Evolutionary conservation across 192 early-diverging fungal genomes (phyloP).

Genomic region (Rhizoclosmatium globosum): DNA sequence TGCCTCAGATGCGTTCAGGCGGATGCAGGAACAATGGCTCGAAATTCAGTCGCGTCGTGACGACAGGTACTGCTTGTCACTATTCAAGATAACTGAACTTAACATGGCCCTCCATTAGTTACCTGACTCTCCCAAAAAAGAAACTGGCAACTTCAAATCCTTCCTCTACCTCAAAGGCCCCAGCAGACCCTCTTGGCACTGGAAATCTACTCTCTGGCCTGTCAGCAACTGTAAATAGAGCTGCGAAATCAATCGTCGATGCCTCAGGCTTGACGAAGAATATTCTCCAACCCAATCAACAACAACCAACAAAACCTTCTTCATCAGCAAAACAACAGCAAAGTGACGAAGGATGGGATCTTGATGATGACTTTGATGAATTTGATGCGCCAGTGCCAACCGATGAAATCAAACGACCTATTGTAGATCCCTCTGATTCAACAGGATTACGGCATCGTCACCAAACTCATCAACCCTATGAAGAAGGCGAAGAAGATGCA

Average conservation of each 20-base stretch:
- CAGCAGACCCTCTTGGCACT: not conserved
- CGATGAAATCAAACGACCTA: not conserved
- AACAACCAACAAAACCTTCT: too few species aligned
- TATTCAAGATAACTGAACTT: conserved; percentile 21
- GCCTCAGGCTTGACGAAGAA: not conserved
- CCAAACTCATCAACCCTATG: too few species aligned
- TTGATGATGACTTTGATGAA: conserved; percentile 3
- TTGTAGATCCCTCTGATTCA: not conserved
- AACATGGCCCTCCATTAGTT: not conserved
- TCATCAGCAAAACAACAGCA: not conserved
- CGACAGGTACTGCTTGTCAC: conserved; percentile 24
- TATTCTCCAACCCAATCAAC: too few species aligned
- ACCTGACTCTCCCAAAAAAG: not conserved
- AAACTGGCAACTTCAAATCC: not conserved
- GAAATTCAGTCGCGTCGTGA: conserved; percentile 25
- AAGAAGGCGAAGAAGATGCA: not conserved
- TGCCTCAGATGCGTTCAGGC: conserved; percentile 39
- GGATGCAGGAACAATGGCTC: conserved; percentile 47
- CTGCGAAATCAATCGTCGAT: conserved; percentile 26
- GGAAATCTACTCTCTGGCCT: not conserved
- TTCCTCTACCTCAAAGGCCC: not conserved
- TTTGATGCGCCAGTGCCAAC: not conserved
- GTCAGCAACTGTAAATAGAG: conserved; percentile 17
- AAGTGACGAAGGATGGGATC: conserved; percentile 19
- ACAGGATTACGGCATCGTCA: conserved; percentile 15